A percentile compares a stretch with the other conserved stretches of the same genome.
Evolutionary conservation across 176 grass and related monocot species (phyloP).

Genomic region (Guadua angustifolia): DNA sequence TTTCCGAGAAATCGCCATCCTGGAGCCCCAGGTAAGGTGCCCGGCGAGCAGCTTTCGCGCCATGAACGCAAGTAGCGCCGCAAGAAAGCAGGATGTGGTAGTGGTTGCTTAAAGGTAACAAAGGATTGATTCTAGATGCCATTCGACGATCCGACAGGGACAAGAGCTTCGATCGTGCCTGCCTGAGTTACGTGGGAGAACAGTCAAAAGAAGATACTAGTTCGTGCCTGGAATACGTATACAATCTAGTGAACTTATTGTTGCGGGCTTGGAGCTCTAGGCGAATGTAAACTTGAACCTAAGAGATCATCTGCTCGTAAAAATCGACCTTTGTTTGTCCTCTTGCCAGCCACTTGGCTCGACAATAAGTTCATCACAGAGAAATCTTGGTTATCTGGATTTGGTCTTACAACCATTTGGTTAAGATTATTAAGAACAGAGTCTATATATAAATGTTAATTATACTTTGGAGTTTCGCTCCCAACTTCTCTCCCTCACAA

Average conservation of each 20-base stretch:
- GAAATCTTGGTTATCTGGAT: too few relatives aligned
- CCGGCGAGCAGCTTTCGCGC: background rate
- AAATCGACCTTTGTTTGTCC: too few relatives aligned
- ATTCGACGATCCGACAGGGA: constrained; percentile 14
- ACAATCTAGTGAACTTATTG: background rate
- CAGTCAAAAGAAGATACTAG: background rate
- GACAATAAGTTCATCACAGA: too few relatives aligned
- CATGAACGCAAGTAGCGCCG: constrained; percentile 12
- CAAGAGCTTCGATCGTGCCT: background rate
- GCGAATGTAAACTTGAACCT: too few relatives aligned
- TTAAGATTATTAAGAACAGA: too few relatives aligned
- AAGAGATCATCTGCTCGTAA: too few relatives aligned
- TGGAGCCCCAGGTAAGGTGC: background rate
- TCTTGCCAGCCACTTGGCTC: too few relatives aligned
- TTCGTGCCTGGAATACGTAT: background rate
- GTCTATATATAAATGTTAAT: too few relatives aligned
- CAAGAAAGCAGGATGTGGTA: background rate
- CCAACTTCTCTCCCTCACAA: background rate
- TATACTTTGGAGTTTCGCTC: background rate
- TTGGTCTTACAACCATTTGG: too few relatives aligned
- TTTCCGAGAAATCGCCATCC: constrained; percentile 27
- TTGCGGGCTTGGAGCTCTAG: too few relatives aligned
- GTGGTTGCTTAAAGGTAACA: constrained; percentile 39
- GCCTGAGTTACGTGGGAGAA: background rate
- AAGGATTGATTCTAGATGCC: constrained; percentile 19